A percentile compares a stretch with the other conserved stretches of the same genome.
Evolutionary conservation across 257 asterid genomes (phyloP).

Genomic region (Ballota nigra): DNA sequence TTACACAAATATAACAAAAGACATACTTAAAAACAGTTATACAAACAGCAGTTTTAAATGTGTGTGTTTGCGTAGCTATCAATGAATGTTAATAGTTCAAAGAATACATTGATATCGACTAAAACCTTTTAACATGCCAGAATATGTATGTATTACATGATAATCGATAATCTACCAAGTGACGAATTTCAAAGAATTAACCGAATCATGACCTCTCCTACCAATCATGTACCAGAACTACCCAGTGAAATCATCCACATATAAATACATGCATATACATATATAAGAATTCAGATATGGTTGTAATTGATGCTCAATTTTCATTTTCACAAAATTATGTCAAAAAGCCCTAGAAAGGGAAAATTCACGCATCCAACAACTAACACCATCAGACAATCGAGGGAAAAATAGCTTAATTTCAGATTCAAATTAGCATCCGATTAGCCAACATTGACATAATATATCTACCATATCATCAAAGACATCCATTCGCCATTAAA

Average conservation of each 20-base stretch:
- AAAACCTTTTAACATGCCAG: neutral
- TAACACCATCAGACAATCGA: constrained; percentile 11
- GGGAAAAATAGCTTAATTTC: neutral
- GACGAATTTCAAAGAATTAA: neutral
- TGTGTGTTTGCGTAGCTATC: neutral
- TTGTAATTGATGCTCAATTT: neutral
- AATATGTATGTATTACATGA: neutral
- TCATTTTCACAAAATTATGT: neutral
- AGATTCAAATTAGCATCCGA: neutral
- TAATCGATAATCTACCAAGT: neutral
- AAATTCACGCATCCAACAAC: neutral
- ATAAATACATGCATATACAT: neutral
- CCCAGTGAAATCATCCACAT: neutral
- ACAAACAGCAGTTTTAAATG: neutral
- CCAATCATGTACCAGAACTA: neutral
- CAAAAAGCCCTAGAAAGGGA: constrained; percentile 1
- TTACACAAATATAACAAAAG: neutral
- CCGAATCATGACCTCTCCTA: neutral
- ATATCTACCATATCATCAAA: neutral
- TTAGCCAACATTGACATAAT: neutral
- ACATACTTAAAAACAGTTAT: neutral
- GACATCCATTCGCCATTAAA: neutral
- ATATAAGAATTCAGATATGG: neutral
- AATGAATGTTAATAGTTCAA: neutral
- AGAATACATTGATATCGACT: neutral